Base-by-base conservation (phyloP, 108 stramenopile species). In the Fragilaria crotonensis region DNA sequence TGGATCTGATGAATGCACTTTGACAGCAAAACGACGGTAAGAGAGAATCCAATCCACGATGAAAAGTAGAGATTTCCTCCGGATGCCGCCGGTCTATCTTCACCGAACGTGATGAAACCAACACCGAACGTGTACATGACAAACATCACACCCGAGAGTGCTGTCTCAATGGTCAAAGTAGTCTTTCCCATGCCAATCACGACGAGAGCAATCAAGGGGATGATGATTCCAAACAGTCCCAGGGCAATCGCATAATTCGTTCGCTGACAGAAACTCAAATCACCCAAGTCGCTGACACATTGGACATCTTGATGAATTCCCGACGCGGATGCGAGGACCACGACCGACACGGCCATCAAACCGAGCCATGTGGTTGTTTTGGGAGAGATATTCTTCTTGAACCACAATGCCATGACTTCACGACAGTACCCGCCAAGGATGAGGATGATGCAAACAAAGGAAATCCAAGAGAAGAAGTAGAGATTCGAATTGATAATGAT, bases 1-100 rank as follows among this genome's bases (percentile, higher is more conserved):
- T n/a, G n/a, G n/a, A n/a, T n/a, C n/a, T n/a, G n/a, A n/a, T n/a
- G n/a, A n/a, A n/a, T n/a, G n/a, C n/a, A n/a, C n/a, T n/a, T n/a
- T n/a, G n/a, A n/a, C n/a, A n/a, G n/a, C n/a, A n/a, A n/a, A n/a
- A n/a, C n/a, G n/a, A 77, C 59, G 33, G 57, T 62, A 9, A 72
- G 25, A 30, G 61, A 21, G 30, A 78, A 78, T 17, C 33, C 30
- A 36, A 57, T 59, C 77, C 77, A 78, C 17, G 77, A 66, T 4
- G 68, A 22, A 73, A 78, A 78, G 68, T 67, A 78, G 1, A 78
- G 45, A 44, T 78, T 78, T 28, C 72, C 67, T 46, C 69, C 52
- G 4, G 30, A 51, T 18, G 44, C 51, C 22, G 59, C 77, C 17
- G 77, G 77, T 30, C 60, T n/a, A n/a, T n/a, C 68, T 32, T 50